phyloP scores from a whole-genome alignment of 352 stramenopile genomes.

The Phytophthora tubulina region DNA sequence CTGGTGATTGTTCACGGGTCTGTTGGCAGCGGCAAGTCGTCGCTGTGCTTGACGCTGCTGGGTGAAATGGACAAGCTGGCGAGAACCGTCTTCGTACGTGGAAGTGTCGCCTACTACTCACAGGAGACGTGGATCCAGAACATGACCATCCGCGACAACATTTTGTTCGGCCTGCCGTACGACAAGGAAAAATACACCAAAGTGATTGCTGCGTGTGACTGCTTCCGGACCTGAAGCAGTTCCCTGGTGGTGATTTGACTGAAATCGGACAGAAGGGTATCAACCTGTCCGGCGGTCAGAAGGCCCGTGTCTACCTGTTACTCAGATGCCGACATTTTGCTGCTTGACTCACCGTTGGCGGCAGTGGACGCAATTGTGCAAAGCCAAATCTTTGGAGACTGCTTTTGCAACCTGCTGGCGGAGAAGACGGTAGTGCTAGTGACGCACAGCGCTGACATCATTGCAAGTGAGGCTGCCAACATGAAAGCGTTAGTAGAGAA shows the following conservation, averaged over 20 bases:
- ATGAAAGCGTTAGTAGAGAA: constrained; percentile 42
- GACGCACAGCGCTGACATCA: constrained; percentile 89
- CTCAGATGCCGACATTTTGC: constrained; percentile 45
- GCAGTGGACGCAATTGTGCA: constrained; percentile 95
- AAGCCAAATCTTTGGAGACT: constrained; percentile 85
- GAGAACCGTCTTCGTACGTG: constrained; percentile 12
- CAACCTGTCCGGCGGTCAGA: constrained; percentile 95
- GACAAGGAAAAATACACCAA: constrained; percentile 55
- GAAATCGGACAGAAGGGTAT: constrained; percentile 97
- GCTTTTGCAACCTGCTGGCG: constrained; percentile 43
- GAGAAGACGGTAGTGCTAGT: constrained; percentile 89
- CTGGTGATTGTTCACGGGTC: constrained; percentile 60
- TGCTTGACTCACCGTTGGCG: constrained; percentile 93
- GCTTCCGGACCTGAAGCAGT: constrained; percentile 82
- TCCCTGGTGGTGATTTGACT: constrained; percentile 90
- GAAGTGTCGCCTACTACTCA: constrained; percentile 70
- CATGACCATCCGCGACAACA: constrained; percentile 93
- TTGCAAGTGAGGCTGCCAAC: constrained; percentile 41
- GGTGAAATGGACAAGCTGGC: constrained; percentile 85
- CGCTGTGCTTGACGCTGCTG: constrained; percentile 57
- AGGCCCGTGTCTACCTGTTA: constrained; percentile 82
- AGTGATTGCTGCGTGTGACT: constrained; percentile 84
- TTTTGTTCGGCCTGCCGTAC: constrained; percentile 89
- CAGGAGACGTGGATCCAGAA: constrained; percentile 96
- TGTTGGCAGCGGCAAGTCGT: constrained; percentile 69